Percentiles rank a stretch among this genome's conserved stretches.
phyloP scores from a whole-genome alignment of 2,329 filamentous ascomycete species.

The Chrysoporthe cubensis region DNA sequence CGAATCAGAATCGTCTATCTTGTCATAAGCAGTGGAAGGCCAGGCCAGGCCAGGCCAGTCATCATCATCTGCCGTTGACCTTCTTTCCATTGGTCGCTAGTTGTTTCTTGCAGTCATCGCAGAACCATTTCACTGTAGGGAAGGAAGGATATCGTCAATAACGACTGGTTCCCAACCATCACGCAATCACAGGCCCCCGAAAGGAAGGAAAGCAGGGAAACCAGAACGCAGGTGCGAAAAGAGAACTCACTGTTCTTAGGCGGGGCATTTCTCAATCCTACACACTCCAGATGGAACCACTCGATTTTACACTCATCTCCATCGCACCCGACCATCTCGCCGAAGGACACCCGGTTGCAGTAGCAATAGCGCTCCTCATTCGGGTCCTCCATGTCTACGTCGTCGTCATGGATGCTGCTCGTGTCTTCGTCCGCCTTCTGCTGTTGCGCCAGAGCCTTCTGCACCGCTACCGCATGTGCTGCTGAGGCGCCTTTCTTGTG shows the following conservation, averaged over 20 bases:
- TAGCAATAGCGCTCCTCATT: conserved; percentile 80
- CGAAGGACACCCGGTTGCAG: conserved; percentile 79
- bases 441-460: conserved; percentile 40
- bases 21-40: neutral
- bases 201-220: conserved; percentile 40
- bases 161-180: neutral
- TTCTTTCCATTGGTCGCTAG: conserved; percentile 61
- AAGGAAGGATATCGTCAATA: conserved; percentile 37
- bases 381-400: conserved; percentile 66
- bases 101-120: conserved; percentile 75
- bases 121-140: conserved; percentile 77
- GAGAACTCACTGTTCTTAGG: conserved; percentile 66
- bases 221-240: neutral
- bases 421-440: conserved; percentile 34
- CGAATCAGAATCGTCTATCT: neutral
- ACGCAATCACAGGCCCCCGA: neutral
- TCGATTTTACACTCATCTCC: conserved; percentile 72
- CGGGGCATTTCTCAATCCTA: conserved; percentile 78
- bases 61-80: conserved; percentile 47
- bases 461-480: conserved; percentile 41
- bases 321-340: conserved; percentile 84
- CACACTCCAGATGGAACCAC: conserved; percentile 85
- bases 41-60: neutral
- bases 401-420: conserved; percentile 37
- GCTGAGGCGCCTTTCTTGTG: conserved; percentile 61